These are phyloP conservation scores for Rhododendron williamsianum DNA, from an alignment of 148 eudicot genomes.

Conservation along the genomic window DNA sequence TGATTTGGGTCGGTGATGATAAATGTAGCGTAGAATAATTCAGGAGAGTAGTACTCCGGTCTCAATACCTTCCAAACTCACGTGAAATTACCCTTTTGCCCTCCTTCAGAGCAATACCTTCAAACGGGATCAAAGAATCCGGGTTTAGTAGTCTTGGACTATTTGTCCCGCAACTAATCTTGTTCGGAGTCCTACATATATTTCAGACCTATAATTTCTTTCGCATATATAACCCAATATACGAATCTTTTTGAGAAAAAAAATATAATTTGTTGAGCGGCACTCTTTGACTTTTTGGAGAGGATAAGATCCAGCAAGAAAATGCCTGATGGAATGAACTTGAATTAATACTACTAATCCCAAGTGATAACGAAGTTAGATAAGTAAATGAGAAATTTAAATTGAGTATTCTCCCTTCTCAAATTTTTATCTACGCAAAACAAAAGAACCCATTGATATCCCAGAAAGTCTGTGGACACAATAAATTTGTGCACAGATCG, in stretches of 20 bases:
- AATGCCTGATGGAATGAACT: background rate
- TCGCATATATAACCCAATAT: background rate
- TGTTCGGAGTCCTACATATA: too few relatives aligned
- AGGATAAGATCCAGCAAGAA: background rate
- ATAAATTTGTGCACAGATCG: too few relatives aligned
- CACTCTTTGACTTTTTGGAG: background rate
- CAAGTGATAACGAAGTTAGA: background rate
- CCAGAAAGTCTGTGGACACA: too few relatives aligned
- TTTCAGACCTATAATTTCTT: too few relatives aligned
- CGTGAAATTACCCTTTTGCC: too few relatives aligned
- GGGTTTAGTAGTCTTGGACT: too few relatives aligned
- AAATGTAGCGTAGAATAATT: background rate
- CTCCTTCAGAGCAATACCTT: too few relatives aligned
- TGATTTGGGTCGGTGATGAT: background rate
- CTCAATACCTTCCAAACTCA: too few relatives aligned
- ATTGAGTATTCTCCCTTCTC: background rate
- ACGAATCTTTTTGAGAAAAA: background rate
- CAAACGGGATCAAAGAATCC: too few relatives aligned
- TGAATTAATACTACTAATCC: background rate
- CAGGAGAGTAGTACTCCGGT: background rate
- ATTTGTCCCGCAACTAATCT: too few relatives aligned
- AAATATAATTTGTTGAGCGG: background rate
- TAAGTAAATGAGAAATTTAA: background rate
- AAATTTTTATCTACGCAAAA: background rate
- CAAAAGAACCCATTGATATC: background rate